Base-by-base conservation (phyloP, 306 rosid genomes). In the Mucuna pruriens region DNA sequence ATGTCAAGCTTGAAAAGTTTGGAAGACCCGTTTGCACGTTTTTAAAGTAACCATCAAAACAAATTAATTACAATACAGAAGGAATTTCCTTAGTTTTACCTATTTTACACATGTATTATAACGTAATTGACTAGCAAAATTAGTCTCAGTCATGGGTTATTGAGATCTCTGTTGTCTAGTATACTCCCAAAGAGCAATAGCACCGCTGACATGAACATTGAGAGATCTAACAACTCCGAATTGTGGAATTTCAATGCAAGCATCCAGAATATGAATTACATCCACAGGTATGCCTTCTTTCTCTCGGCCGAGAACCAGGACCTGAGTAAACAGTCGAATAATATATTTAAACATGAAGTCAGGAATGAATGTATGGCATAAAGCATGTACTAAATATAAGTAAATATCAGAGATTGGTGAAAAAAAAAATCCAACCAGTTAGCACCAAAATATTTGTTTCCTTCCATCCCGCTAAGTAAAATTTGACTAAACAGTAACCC, bases 251-350 rank as follows among this genome's bases (percentile, higher is more conserved):
- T 95, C 98, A 19, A 93, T 58, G 83, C 99, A 95, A 74, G 90
- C 93, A 79, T 95, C 99, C 79, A 95, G 78, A 85, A 90, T 77
- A 85, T 93, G 99, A 58, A 95, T 95, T 68, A 95, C 81, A 80
- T 95, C 99, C 54, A 91, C 99, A 0, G 99, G 98, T 83, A 95
- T 87, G 51, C 99, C 99, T 82, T 95, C 98, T 83, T 93, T 93
- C 88, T 93, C 99, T 26, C 97, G 94, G 46, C 99, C 99, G 6
- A 95, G 98, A 71, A 91, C 93, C 26, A 95, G 90, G 77, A 95
- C 97, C 99, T 95, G 82, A 67, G 75, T 36, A 86, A 86, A 77
- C 73, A 77, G 48, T 44, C 71, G 63, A 52, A 76, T 55, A 62
- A 77, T 4, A 62, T 67, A 45, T 12, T 78, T n/a, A 73, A n/a